phyloP scores from a whole-genome alignment of 495 filamentous ascomycete species.

The Penicillium angulare region DNA sequence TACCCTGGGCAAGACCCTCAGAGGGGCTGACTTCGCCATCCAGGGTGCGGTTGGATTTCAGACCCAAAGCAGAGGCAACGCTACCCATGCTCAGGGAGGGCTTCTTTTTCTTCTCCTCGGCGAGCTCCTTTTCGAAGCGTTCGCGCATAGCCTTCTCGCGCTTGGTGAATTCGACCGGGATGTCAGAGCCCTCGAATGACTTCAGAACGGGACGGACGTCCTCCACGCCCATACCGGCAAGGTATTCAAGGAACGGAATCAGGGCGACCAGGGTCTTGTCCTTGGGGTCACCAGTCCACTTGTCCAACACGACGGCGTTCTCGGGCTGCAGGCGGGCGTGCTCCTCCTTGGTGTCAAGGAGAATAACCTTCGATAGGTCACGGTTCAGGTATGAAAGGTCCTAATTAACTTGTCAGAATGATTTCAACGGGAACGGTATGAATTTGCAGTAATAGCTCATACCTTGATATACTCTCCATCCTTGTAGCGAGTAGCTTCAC shows the following conservation, averaged over 20 bases:
- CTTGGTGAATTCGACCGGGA: conserved; percentile 82
- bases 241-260: conserved; percentile 94
- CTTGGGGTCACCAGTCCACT: conserved; percentile 80
- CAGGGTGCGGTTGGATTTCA: conserved; percentile 57
- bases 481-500: conserved; percentile 92
- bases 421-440: neutral
- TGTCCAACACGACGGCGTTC: conserved; percentile 87
- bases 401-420: conserved; percentile 37
- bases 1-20: conserved; percentile 78
- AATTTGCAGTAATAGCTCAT: conserved; percentile 15
- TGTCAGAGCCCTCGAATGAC: conserved; percentile 81
- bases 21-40: conserved; percentile 67
- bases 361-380: conserved; percentile 87
- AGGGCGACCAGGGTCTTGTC: conserved; percentile 83
- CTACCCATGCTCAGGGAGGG: conserved; percentile 56
- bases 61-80: conserved; percentile 67
- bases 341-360: conserved; percentile 79
- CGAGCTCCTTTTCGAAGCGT: conserved; percentile 74
- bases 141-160: conserved; percentile 82
- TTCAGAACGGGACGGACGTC: conserved; percentile 84
- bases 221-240: conserved; percentile 84
- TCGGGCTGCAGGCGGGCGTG: conserved; percentile 85
- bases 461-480: conserved; percentile 97
- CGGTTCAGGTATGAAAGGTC: conserved; percentile 96
- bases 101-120: conserved; percentile 64